phyloP scores from a whole-genome alignment of 2,329 filamentous ascomycete species.

The Fusarium humuli region DNA sequence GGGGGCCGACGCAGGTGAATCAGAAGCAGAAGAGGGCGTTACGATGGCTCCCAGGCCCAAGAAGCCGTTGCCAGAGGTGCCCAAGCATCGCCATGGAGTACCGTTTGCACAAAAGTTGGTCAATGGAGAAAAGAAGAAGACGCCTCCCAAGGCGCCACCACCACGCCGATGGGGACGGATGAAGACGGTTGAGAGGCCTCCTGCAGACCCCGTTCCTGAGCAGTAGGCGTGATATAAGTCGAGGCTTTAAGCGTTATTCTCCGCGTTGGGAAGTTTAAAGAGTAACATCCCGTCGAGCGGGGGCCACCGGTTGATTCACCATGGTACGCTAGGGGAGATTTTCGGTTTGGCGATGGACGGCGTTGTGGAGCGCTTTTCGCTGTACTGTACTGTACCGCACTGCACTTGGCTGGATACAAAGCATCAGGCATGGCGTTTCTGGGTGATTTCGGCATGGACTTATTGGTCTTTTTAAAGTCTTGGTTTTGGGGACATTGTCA shows the following conservation, averaged over 20 bases:
- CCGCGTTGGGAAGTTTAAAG: slow-evolving; percentile 7
- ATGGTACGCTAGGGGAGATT: slow-evolving; percentile 12
- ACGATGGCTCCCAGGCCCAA: slow-evolving; percentile 52
- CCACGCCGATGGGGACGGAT: slow-evolving; percentile 60
- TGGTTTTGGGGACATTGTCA: slow-evolving; percentile 24
- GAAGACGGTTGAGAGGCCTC: slow-evolving; percentile 50
- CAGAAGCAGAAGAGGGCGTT: slow-evolving; percentile 39
- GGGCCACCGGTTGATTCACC: slow-evolving; percentile 11
- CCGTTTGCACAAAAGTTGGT: slow-evolving; percentile 53
- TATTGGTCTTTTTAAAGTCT: background rate
- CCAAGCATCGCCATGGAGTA: slow-evolving; percentile 66
- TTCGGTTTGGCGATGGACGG: slow-evolving; percentile 33
- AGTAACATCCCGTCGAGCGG: slow-evolving; percentile 12
- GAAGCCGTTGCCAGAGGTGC: slow-evolving; percentile 65
- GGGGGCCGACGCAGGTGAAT: slow-evolving; percentile 41
- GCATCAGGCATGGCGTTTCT: slow-evolving; percentile 39
- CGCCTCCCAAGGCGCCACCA: slow-evolving; percentile 60
- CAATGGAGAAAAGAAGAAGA: slow-evolving; percentile 53
- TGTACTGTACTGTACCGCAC: slow-evolving; percentile 3
- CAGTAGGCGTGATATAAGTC: slow-evolving; percentile 19
- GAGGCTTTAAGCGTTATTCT: background rate
- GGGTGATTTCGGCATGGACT: slow-evolving; percentile 13
- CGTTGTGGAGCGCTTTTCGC: slow-evolving; percentile 39
- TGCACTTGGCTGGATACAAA: slow-evolving; percentile 33
- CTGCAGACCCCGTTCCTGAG: slow-evolving; percentile 45